Conservation (phyloP, 495 filamentous ascomycete genomes). For the Penicillium silybi region DNA sequence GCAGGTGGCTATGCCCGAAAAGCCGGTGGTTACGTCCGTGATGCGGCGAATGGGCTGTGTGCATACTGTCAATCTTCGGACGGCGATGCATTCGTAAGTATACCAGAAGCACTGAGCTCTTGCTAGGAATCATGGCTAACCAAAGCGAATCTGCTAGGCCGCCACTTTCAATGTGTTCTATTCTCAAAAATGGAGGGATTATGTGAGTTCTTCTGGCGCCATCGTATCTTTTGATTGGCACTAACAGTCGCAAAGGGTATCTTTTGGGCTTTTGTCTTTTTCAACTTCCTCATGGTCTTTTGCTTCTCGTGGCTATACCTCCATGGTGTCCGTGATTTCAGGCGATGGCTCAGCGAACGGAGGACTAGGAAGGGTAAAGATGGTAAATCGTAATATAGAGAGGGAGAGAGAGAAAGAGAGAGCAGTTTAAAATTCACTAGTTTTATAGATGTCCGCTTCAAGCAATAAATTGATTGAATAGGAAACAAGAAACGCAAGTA, state of each 20-base stretch:
- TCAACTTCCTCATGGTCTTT: conserved; percentile 53
- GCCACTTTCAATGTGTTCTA: conserved; percentile 48
- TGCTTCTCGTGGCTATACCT: conserved; percentile 52
- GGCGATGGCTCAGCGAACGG: conserved; percentile 37
- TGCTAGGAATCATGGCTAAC: not conserved
- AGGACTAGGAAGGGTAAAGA: conserved; percentile 31
- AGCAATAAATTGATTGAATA: not conserved
- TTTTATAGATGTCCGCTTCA: not conserved
- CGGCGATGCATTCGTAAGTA: conserved; percentile 54
- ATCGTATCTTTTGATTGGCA: not conserved
- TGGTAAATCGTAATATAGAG: not conserved
- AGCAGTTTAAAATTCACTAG: not conserved
- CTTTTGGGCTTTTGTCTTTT: conserved; percentile 51
- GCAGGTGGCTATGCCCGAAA: conserved; percentile 36
- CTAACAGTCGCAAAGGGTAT: conserved; percentile 36
- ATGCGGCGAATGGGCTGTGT: conserved; percentile 45
- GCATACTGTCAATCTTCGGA: conserved; percentile 57
- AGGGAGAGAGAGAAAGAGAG: too few relatives aligned
- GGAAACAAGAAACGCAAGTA: not conserved
- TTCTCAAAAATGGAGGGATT: conserved; percentile 58
- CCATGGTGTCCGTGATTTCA: conserved; percentile 42
- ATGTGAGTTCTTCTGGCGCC: conserved; percentile 38
- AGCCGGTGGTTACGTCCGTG: conserved; percentile 50
- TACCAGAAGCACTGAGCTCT: conserved; percentile 10
- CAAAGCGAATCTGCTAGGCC: conserved; percentile 18